Evolutionary conservation across 495 filamentous ascomycete species (phyloP), one percentile per base, ranked within the genome.

Genomic region (Apiosordaria backusii): DNA sequence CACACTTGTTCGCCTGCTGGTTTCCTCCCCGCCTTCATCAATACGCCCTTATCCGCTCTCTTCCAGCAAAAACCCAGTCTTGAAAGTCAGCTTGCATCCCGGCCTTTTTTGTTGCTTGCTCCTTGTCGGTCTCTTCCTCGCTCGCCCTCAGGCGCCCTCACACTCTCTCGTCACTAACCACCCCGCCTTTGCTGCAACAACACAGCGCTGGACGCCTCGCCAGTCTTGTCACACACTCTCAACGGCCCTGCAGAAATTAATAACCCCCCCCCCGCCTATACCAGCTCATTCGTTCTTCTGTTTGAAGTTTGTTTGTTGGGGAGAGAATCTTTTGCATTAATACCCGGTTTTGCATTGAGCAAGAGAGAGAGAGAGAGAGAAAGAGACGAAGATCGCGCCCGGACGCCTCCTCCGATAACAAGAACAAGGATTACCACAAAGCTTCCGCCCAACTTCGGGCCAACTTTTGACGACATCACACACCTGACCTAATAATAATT

Each of bases 331-430:
- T 13, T 45, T 45, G 35, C 35, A 35, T 2, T 45, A 45, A 45
- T 45, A 45, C 16, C 10, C 2, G 16, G 35, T n/a, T n/a, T n/a
- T n/a, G n/a, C n/a, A n/a, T n/a, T n/a, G 35, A 45, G 16, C 5
- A 45, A 45, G 35, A 45, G 16, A 13, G 35, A 15, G 35, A 13
- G 16, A 45, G 29, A 79, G 78, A 79, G 69, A 77, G 70, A 69
- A 66, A 70, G 72, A 77, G 9, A 35, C 35, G 68, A 62, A 72
- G 72, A 76, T 74, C 71, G 75, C 73, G 76, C 76, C 76, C 75
- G 66, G 70, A 69, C 71, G 70, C 71, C 69, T 65, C 75, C 74
- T 71, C 65, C 73, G 69, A 70, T n/a, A n/a, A n/a, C n/a, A 65
- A 74, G 68, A 75, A 75, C 35, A 45, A 18, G 35, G 35, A 15